These are phyloP conservation scores for Candida germanica DNA, from an alignment of 805 yeast species.

Conservation along the genomic window DNA sequence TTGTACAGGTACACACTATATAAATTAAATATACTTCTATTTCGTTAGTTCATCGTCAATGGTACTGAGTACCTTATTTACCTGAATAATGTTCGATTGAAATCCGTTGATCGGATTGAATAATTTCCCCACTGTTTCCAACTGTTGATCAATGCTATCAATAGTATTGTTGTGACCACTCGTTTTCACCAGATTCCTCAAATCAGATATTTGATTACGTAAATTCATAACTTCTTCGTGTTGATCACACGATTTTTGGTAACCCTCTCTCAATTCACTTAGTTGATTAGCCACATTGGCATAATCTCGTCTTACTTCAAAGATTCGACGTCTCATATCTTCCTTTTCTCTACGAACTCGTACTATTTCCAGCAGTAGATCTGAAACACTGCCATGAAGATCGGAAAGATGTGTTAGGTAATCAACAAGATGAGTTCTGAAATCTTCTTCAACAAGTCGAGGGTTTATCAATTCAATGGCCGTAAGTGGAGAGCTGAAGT, in stretches of 20 bases:
- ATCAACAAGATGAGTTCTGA: conserved; percentile 25
- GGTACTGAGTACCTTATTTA: conserved; percentile 21
- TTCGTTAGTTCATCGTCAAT: conserved; percentile 2
- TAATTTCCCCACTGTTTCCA: conserved; percentile 10
- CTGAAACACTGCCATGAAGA: conserved; percentile 32
- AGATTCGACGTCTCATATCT: conserved; percentile 26
- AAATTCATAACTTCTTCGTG: conserved; percentile 14
- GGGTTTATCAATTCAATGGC: conserved; percentile 18
- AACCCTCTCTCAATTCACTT: conserved; percentile 22
- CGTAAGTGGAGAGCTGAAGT: conserved; percentile 22
- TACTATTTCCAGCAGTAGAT: conserved; percentile 25
- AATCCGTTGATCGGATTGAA: conserved; percentile 27
- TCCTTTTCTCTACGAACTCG: conserved; percentile 31
- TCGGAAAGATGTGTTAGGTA: conserved; percentile 31
- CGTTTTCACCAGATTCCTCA: conserved; percentile 2
- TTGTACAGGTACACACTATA: not conserved
- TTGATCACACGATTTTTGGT: conserved; percentile 16
- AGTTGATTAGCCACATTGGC: conserved; percentile 30
- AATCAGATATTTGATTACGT: conserved; percentile 2
- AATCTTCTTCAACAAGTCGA: conserved; percentile 26
- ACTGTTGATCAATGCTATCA: conserved; percentile 7
- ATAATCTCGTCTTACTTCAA: conserved; percentile 29
- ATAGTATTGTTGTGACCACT: not conserved
- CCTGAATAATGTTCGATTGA: conserved; percentile 16
- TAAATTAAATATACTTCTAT: not conserved